phyloP scores from a whole-genome alignment of 495 filamentous ascomycete genomes.

The Neurospora discreta region DNA sequence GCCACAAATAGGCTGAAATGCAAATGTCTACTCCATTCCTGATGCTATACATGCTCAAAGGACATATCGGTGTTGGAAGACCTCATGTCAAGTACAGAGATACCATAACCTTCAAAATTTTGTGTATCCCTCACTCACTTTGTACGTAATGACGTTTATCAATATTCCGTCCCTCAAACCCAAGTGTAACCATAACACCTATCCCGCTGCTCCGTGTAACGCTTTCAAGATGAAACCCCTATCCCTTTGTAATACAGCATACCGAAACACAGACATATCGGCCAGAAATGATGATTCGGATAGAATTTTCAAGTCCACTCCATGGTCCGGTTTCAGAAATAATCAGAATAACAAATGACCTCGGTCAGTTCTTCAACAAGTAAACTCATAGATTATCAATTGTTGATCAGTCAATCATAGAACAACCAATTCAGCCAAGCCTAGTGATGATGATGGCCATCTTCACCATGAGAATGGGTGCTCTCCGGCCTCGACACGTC shows the following conservation, averaged over 20 bases:
- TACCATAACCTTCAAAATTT: not conserved
- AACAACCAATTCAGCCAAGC: not conserved
- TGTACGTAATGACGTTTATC: not conserved
- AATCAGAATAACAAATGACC: not conserved
- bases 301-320: not conserved
- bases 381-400: not conserved
- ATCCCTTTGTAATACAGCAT: not conserved
- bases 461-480: constrained; percentile 7
- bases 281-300: not conserved
- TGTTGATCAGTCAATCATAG: not conserved
- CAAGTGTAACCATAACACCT: not conserved
- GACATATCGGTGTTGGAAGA: not conserved
- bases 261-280: not conserved
- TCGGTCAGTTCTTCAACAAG: not conserved
- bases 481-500: constrained; percentile 17
- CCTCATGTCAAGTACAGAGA: not conserved
- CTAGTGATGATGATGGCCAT: constrained; percentile 6
- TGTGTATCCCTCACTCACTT: not conserved
- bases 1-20: not conserved
- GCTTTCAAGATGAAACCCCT: not conserved
- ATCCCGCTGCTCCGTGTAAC: not conserved
- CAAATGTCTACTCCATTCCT: not conserved
- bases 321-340: not conserved
- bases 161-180: not conserved
- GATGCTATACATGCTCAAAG: not conserved